A percentile compares a stretch with the other conserved stretches of the same genome.
Evolutionary conservation across 2,329 filamentous ascomycete genomes (phyloP).

Genomic region (Botrytis hyacinthi): DNA sequence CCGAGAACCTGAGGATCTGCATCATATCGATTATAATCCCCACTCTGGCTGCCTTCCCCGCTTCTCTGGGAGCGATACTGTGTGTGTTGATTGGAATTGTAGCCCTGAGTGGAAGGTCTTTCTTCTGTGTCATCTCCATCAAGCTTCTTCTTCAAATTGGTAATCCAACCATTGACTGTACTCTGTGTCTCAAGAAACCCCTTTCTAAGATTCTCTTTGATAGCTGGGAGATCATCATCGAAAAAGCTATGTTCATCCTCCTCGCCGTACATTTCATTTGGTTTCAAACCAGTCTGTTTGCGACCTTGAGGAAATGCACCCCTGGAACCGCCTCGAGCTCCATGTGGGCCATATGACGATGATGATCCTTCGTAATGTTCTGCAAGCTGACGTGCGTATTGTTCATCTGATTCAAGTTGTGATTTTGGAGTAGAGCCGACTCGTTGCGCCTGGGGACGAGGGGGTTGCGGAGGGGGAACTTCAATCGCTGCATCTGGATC

Average conservation of each 20-base stretch:
- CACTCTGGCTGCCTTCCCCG: slow-evolving; percentile 69
- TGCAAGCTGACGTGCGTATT: slow-evolving; percentile 87
- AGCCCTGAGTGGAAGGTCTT: slow-evolving; percentile 26
- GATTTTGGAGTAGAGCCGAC: slow-evolving; percentile 59
- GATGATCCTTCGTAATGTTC: slow-evolving; percentile 72
- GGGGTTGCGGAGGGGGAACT: slow-evolving; percentile 66
- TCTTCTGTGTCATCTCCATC: slow-evolving; percentile 77
- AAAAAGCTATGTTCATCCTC: slow-evolving; percentile 84
- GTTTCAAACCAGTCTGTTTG: slow-evolving; percentile 53
- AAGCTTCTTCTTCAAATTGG: slow-evolving; percentile 85
- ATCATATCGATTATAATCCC: slow-evolving; percentile 89
- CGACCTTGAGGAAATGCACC: slow-evolving; percentile 40
- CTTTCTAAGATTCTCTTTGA: slow-evolving; percentile 88
- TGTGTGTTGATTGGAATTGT: slow-evolving; percentile 39
- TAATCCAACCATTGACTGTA: slow-evolving; percentile 91
- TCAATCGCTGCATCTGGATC: slow-evolving; percentile 69
- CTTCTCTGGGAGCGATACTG: slow-evolving; percentile 46
- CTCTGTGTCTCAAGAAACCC: slow-evolving; percentile 92
- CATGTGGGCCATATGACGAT: slow-evolving; percentile 53
- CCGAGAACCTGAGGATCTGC: slow-evolving; percentile 86
- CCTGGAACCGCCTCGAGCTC: slow-evolving; percentile 40
- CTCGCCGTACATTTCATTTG: slow-evolving; percentile 56
- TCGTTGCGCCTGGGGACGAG: slow-evolving; percentile 67
- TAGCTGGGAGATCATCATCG: slow-evolving; percentile 91
- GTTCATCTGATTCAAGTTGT: slow-evolving; percentile 87